Conservation (phyloP, 2,329 filamentous ascomycete genomes). For the Alternaria sp. region DNA sequence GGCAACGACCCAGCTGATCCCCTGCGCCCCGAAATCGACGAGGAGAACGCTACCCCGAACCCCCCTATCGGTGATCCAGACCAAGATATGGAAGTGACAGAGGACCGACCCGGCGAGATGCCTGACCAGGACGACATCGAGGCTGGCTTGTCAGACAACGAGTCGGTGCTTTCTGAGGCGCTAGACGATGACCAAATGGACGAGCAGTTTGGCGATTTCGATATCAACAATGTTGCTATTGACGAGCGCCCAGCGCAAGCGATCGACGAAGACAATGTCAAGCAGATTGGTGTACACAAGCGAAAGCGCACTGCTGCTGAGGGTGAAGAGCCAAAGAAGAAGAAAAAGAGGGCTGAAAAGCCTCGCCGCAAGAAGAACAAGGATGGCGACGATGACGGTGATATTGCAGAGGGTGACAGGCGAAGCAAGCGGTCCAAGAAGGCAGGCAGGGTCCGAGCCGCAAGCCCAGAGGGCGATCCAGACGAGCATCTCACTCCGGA, state of each 20-base stretch:
- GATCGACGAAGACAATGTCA: slow-evolving; percentile 68
- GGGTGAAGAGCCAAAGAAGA: slow-evolving; percentile 68
- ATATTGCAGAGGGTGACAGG: slow-evolving; percentile 61
- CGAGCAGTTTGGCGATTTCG: slow-evolving; percentile 61
- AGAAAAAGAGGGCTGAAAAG: slow-evolving; percentile 68
- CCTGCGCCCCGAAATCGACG: slow-evolving; percentile 55
- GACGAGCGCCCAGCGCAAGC: slow-evolving; percentile 64
- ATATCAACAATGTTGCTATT: slow-evolving; percentile 66
- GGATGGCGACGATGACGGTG: slow-evolving; percentile 54
- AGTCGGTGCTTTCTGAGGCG: slow-evolving; percentile 66
- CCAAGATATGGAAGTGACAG: slow-evolving; percentile 55
- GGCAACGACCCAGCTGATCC: slow-evolving; percentile 56
- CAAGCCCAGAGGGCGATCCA: slow-evolving; percentile 65
- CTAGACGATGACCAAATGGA: slow-evolving; percentile 70
- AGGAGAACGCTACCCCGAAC: slow-evolving; percentile 55
- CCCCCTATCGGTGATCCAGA: slow-evolving; percentile 52
- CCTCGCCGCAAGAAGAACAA: slow-evolving; percentile 59
- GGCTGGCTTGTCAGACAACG: slow-evolving; percentile 62
- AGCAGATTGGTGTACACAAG: slow-evolving; percentile 67
- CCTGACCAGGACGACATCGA: slow-evolving; percentile 47
- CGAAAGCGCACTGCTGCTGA: slow-evolving; percentile 68
- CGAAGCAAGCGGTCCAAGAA: slow-evolving; percentile 58
- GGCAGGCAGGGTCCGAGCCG: slow-evolving; percentile 45
- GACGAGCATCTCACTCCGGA: slow-evolving; percentile 84
- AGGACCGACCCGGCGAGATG: slow-evolving; percentile 44